These are phyloP conservation scores for Sporothrix variecibatus DNA, from an alignment of 2,329 filamentous ascomycete species.

Conservation along the genomic window DNA sequence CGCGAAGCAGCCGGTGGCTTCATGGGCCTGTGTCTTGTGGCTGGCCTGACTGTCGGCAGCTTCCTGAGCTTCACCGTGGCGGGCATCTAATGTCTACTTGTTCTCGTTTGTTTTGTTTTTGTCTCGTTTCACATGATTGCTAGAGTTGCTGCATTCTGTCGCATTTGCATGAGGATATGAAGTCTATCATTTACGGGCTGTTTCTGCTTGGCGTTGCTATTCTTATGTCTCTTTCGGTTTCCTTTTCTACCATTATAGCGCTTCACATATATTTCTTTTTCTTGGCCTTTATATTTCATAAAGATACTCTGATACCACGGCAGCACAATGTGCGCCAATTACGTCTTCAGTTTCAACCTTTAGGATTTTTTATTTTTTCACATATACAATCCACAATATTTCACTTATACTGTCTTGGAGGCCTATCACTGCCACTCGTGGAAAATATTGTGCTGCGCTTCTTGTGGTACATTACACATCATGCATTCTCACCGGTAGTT, in stretches of 20 bases:
- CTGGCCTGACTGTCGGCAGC: conserved; percentile 81
- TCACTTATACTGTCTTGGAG: background rate
- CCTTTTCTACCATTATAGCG: background rate
- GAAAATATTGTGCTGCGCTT: background rate
- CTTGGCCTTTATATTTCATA: background rate
- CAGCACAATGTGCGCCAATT: background rate
- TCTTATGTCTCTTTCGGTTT: background rate
- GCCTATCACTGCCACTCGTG: background rate
- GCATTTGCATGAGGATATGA: conserved; percentile 11
- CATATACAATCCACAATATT: background rate
- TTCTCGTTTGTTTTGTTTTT: background rate
- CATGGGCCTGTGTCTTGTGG: conserved; percentile 89
- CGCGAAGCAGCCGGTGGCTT: conserved; percentile 88
- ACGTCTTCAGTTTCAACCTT: background rate
- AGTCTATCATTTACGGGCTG: background rate
- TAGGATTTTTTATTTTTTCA: background rate
- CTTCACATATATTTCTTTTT: background rate
- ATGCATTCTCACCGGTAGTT: background rate
- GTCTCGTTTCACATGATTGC: background rate
- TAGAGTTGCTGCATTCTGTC: background rate
- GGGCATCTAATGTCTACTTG: conserved; percentile 41
- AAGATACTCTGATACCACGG: conserved; percentile 13
- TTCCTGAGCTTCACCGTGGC: conserved; percentile 80
- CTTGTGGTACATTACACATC: background rate
- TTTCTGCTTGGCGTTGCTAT: background rate